phyloP scores from a whole-genome alignment of 768 basidiomycete species.

The Mycena kentingensis region DNA sequence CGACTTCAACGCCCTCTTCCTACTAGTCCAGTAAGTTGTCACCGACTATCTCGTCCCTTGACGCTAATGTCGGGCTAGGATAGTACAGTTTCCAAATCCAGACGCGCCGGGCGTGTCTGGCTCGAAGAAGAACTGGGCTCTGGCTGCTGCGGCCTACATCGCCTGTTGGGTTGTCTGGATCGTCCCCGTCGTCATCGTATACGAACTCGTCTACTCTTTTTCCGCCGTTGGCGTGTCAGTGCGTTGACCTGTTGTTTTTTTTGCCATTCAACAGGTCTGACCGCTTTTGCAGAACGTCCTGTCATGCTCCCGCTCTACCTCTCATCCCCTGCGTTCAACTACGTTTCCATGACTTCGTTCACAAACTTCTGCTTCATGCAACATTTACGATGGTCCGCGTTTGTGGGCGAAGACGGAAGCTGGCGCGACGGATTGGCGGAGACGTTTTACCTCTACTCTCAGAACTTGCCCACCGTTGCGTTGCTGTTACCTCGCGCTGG shows the following conservation, averaged over 20 bases:
- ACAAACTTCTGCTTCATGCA: slow-evolving; percentile 83
- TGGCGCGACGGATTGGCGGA: slow-evolving; percentile 69
- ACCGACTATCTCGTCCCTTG: slow-evolving; percentile 17
- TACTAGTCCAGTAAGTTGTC: slow-evolving; percentile 81
- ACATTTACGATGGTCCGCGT: slow-evolving; percentile 74
- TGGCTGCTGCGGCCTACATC: slow-evolving; percentile 83
- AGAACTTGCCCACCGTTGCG: slow-evolving; percentile 80
- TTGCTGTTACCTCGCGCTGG: slow-evolving; percentile 85
- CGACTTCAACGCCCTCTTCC: slow-evolving; percentile 87
- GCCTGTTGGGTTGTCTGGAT: slow-evolving; percentile 81
- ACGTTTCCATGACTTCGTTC: slow-evolving; percentile 77
- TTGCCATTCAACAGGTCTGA: slow-evolving; percentile 1
- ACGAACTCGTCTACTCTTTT: slow-evolving; percentile 78
- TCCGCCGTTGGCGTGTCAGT: slow-evolving; percentile 79
- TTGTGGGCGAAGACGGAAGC: slow-evolving; percentile 52
- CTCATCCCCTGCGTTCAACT: slow-evolving; percentile 75
- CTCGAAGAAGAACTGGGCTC: slow-evolving; percentile 77
- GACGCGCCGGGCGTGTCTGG: slow-evolving; percentile 67
- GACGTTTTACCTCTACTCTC: slow-evolving; percentile 79
- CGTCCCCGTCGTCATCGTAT: slow-evolving; percentile 69
- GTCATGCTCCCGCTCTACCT: slow-evolving; percentile 81
- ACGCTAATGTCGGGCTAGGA: slow-evolving; percentile 35
- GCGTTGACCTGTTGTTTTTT: slow-evolving; percentile 47
- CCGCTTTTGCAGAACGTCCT: slow-evolving; percentile 88
- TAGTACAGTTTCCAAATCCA: slow-evolving; percentile 74